Base-by-base conservation (phyloP, 441 rosid species). In the Populus hybrid region DNA sequence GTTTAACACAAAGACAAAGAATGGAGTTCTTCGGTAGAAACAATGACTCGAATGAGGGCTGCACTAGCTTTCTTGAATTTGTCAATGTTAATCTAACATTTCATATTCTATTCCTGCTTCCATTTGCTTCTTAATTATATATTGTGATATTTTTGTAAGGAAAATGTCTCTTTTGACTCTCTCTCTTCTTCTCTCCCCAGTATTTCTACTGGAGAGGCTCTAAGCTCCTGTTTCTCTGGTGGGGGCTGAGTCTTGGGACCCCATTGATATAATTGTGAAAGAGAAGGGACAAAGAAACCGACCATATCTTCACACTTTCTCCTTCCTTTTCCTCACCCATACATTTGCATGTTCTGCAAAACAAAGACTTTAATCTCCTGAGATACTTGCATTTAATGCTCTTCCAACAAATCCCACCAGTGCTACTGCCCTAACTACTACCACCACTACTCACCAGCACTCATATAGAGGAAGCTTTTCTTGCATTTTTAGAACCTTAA, bases 311-410 rank as follows among this genome's bases (percentile, higher is more conserved):
- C 80, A 79, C 32, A 30, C 5, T 30, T 84, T 80, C 74, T 78
- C 82, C 75, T 65, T 69, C 71, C 63, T 72, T 79, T 81, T 79
- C 50, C 76, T 80, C 73, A 59, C 84, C 87, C 92, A 87, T 84
- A 83, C 89, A 88, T 76, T 75, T 78, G 88, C 96, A 90, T 86
- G 92, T 86, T 88, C 88, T 84, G 18, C 84, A 67, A 70, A 8
- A 69, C 61, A 28, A 69, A 54, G 73, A 70, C 83, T 74, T 70
- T 78, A 71, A 78, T 57, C 79, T 73, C 77, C 65, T 74, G 34
- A 57, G 72, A 78, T 75, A 46, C 81, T 81, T 85, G 80, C 90
- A 87, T 86, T 90, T 88, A 90, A 86, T 87, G 75, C 86, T 83
- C 84, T 78, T 67, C 64, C 32, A 30, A 30, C 32, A 30, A 30